Conservation (phyloP, 2,329 filamentous ascomycete species). For the Cordyceps fumosorosea region DNA sequence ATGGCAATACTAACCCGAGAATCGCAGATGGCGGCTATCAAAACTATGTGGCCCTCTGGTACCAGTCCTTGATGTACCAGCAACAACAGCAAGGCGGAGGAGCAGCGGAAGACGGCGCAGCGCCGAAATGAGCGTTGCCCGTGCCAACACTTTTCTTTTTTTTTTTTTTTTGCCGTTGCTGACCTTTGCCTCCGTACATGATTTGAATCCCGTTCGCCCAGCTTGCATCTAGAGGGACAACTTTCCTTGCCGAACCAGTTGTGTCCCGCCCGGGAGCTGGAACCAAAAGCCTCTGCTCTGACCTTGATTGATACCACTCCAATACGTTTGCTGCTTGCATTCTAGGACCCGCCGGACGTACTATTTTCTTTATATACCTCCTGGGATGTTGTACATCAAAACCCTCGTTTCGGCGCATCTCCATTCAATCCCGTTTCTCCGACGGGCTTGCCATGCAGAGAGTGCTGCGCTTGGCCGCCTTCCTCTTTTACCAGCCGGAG, state of each 20-base stretch:
- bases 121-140: constrained; percentile 25
- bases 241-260: too few relatives aligned
- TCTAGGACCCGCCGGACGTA: background rate
- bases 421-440: too few relatives aligned
- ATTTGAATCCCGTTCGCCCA: background rate
- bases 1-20: constrained; percentile 19
- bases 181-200: background rate
- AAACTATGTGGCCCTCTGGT: constrained; percentile 75
- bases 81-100: constrained; percentile 34
- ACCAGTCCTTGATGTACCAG: constrained; percentile 55
- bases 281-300: background rate
- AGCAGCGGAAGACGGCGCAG: constrained; percentile 21
- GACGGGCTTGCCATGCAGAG: too few relatives aligned
- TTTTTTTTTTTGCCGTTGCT: background rate
- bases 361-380: background rate
- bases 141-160: constrained; percentile 13
- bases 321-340: background rate
- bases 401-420: too few relatives aligned
- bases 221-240: background rate
- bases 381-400: background rate
- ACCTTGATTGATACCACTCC: constrained; percentile 1
- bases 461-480: background rate
- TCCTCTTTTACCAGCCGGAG: background rate
- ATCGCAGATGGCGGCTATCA: constrained; percentile 68
- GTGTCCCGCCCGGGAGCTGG: too few relatives aligned